Percentiles rank a stretch among this genome's conserved stretches.
These are phyloP conservation scores for Hyaloscypha finlandica DNA, from an alignment of 495 filamentous ascomycete genomes.

Conservation along the genomic window DNA sequence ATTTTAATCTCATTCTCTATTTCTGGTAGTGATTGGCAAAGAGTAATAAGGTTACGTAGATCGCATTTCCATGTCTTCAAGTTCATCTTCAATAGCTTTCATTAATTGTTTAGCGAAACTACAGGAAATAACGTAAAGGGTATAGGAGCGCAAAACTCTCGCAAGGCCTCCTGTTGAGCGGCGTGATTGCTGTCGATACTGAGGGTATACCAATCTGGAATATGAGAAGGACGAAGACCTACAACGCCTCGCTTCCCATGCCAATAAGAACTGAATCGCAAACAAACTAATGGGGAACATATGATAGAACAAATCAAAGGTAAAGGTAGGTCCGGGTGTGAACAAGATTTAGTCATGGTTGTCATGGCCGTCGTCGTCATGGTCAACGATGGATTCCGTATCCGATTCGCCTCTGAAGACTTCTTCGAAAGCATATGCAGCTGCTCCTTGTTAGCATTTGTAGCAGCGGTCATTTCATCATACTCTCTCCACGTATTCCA, in stretches of 20 bases:
- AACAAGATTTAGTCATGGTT: neutral
- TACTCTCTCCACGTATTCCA: neutral
- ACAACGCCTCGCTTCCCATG: constrained; percentile 1
- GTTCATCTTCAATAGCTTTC: neutral
- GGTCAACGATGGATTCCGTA: neutral
- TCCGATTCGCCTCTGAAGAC: constrained; percentile 16
- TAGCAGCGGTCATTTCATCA: neutral
- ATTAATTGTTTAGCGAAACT: neutral
- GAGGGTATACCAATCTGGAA: neutral
- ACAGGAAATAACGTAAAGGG: neutral
- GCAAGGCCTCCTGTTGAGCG: neutral
- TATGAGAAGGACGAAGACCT: neutral
- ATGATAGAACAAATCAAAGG: neutral
- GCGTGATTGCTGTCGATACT: neutral
- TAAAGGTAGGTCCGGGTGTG: neutral
- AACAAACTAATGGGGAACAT: neutral
- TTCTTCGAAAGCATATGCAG: constrained; percentile 30
- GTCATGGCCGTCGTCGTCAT: neutral
- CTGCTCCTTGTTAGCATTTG: constrained; percentile 13
- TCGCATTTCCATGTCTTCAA: neutral
- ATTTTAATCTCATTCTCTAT: neutral
- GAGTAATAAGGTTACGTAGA: neutral
- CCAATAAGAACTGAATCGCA: neutral
- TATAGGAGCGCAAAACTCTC: neutral
- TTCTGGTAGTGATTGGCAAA: neutral